Base-by-base conservation (phyloP, 495 filamentous ascomycete genomes). In the Aspergillus homomorphus region DNA sequence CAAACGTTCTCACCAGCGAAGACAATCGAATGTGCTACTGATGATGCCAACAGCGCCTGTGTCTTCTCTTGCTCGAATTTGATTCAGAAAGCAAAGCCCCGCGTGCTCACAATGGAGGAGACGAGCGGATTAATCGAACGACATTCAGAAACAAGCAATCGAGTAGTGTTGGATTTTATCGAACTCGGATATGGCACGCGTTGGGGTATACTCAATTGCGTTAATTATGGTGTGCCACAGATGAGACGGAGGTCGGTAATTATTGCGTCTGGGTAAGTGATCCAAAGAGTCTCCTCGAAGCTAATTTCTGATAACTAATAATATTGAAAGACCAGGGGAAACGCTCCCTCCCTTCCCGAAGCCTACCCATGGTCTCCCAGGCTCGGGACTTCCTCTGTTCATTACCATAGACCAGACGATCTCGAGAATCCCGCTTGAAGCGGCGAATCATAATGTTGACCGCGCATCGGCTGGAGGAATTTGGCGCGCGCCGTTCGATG, bases 81-180 rank as follows among this genome's bases (percentile, higher is more conserved):
- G 0, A 69, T 96, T 1, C 64, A 77, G 18, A 82, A 80, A 21
- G 64, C 78, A 0, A 84, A 78, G 4, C 91, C 93, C 0, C 78
- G 91, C 0, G 58, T 96, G 0, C 83, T 89, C 2, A 98, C 91
- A 0, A 73, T 97, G 12, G 94, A 98, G 61, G 89, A 97, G 59
- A 96, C 93, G 0, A 84, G 81, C 46, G 92, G 91, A 0, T 63
- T 87, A 8, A 59, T 80, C 3, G 71, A 83, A 26, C 63, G 77
- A 1, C 69, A 82, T 3, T 77, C 81, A 24, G 56, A 73, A 0
- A 75, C 68, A 0, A 88, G 94, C 56, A 75, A 82, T 23, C 73
- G 77, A 0, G 64, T 96, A 2, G 72, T 96, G 2, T 65, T 78
- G 42, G 81, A 85, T 23, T 86, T 96, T 48, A 82, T 86, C 2